A percentile compares a stretch with the other conserved stretches of the same genome.
Evolutionary conservation across 441 rosid genomes (phyloP).

Genomic region (Bruguiera hainesii): DNA sequence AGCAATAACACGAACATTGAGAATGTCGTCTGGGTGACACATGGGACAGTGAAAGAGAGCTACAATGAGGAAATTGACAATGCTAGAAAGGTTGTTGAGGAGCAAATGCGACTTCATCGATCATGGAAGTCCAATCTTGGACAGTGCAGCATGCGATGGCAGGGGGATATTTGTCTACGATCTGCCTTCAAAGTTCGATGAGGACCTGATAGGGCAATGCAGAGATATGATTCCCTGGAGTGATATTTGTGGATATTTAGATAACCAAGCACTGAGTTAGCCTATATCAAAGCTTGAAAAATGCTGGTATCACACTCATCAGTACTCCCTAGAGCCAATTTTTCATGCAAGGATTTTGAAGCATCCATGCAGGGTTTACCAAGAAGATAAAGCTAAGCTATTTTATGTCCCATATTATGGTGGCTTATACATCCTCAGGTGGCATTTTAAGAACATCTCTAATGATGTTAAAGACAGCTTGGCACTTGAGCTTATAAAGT

Average conservation of each 20-base stretch:
- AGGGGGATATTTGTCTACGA: slow-evolving; percentile 71
- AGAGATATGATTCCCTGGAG: slow-evolving; percentile 80
- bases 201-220: slow-evolving; percentile 71
- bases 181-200: slow-evolving; percentile 71
- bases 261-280: slow-evolving; percentile 57
- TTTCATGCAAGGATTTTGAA: slow-evolving; percentile 66
- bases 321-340: slow-evolving; percentile 76
- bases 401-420: slow-evolving; percentile 84
- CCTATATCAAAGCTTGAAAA: slow-evolving; percentile 49
- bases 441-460: slow-evolving; percentile 89
- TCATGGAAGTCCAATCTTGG: slow-evolving; percentile 47
- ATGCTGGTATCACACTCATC: slow-evolving; percentile 70
- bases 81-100: slow-evolving; percentile 41
- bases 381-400: slow-evolving; percentile 58
- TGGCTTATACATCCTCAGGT: slow-evolving; percentile 73
- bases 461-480: slow-evolving; percentile 61
- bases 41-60: slow-evolving; percentile 14
- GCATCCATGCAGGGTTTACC: slow-evolving; percentile 75
- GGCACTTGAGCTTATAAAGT: slow-evolving; percentile 53
- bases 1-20: slow-evolving; percentile 13
- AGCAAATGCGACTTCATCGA: slow-evolving; percentile 51
- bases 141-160: slow-evolving; percentile 42
- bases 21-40: slow-evolving; percentile 8
- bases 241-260: slow-evolving; percentile 49
- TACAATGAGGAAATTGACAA: slow-evolving; percentile 31